phyloP scores from a whole-genome alignment of 257 asterid species.

The Rehmannia glutinosa region DNA sequence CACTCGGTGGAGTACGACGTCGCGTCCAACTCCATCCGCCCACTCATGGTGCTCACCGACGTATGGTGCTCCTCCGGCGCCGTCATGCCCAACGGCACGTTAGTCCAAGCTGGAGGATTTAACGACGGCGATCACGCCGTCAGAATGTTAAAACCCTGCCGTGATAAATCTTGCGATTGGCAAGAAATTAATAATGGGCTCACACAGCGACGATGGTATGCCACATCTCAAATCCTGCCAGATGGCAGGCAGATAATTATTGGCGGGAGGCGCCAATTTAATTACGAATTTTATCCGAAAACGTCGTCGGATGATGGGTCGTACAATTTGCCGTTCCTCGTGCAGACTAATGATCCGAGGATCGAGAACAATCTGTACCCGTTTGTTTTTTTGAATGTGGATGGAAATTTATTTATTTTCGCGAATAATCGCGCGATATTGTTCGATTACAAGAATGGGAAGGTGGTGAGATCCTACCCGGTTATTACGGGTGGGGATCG shows the following conservation, averaged over 20 bases:
- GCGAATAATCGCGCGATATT: slow-evolving; percentile 44
- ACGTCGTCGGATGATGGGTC: not conserved
- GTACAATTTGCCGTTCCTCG: slow-evolving; percentile 28
- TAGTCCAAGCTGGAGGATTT: slow-evolving; percentile 53
- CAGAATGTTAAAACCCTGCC: slow-evolving; percentile 30
- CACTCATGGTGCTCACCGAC: slow-evolving; percentile 48
- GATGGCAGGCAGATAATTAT: slow-evolving; percentile 34
- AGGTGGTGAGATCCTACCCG: slow-evolving; percentile 36
- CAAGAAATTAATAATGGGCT: slow-evolving; percentile 27
- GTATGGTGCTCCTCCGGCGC: slow-evolving; percentile 69
- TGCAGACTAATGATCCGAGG: slow-evolving; percentile 24
- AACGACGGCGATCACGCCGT: slow-evolving; percentile 40
- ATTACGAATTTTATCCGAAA: slow-evolving; percentile 43
- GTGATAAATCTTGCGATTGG: slow-evolving; percentile 43
- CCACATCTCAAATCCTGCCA: slow-evolving; percentile 39
- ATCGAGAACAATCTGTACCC: slow-evolving; percentile 51
- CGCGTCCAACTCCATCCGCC: slow-evolving; percentile 41
- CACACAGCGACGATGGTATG: slow-evolving; percentile 35
- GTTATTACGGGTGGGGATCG: slow-evolving; percentile 40
- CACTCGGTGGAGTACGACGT: slow-evolving; percentile 56
- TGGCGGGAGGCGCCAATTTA: slow-evolving; percentile 43
- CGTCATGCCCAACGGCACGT: slow-evolving; percentile 39
- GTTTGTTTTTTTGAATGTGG: slow-evolving; percentile 37
- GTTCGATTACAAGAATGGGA: slow-evolving; percentile 22
- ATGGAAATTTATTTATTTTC: slow-evolving; percentile 47